Evolutionary conservation across 148 eudicot genomes (phyloP).

Genomic region (Silene uniflora): DNA sequence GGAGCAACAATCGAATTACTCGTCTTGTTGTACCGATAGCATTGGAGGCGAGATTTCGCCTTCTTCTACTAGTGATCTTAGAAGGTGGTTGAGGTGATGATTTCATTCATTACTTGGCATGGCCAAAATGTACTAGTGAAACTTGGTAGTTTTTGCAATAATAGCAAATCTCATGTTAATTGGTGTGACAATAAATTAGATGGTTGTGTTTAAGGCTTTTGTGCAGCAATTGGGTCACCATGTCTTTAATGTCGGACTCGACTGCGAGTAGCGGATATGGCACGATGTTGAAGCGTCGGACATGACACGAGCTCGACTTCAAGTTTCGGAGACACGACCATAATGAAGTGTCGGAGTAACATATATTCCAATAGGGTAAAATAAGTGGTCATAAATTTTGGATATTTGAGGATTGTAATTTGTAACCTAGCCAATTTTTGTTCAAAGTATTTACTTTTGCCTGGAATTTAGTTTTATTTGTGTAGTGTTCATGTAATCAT

Average conservation of each 20-base stretch:
- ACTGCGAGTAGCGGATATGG: too few relatives aligned
- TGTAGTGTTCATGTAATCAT: not conserved
- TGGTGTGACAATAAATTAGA: not conserved
- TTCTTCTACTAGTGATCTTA: slow-evolving; percentile 74
- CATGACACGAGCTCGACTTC: too few relatives aligned
- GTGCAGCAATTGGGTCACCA: not conserved
- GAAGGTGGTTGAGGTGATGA: slow-evolving; percentile 66
- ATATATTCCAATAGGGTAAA: not conserved
- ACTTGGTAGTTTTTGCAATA: not conserved
- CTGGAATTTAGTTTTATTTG: not conserved
- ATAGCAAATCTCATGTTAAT: not conserved
- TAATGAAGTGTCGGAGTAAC: too few relatives aligned
- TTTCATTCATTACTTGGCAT: too few relatives aligned
- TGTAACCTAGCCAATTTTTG: too few relatives aligned
- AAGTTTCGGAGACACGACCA: too few relatives aligned
- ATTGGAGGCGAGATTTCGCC: slow-evolving; percentile 78
- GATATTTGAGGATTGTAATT: not conserved
- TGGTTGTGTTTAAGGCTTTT: not conserved
- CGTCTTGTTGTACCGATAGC: slow-evolving; percentile 59
- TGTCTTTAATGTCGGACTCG: too few relatives aligned
- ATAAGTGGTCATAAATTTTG: not conserved
- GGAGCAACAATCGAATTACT: slow-evolving; percentile 26
- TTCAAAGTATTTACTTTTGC: not conserved
- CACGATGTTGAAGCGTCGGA: too few relatives aligned
- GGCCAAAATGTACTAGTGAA: not conserved